Base-by-base conservation (phyloP, 2,329 filamentous ascomycete species). In the Sodiomyces alkalinus region DNA sequence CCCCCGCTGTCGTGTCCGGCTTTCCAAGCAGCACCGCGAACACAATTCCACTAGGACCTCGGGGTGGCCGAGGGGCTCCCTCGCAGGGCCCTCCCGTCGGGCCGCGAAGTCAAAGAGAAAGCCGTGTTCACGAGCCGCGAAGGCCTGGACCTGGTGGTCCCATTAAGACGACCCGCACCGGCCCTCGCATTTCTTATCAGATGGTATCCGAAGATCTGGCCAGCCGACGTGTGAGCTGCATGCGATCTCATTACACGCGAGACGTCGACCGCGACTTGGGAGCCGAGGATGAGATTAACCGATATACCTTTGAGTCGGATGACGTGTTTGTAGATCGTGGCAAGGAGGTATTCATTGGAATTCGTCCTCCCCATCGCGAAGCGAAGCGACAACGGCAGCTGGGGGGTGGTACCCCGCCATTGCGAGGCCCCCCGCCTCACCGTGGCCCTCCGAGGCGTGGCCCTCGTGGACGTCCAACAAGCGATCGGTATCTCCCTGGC, bases 251-350 rank as follows among this genome's bases (percentile, higher is more conserved):
- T 37, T 67, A 66, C 48, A 56, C 56, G 6, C 47, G 42, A 18
- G 52, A 61, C 24, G 42, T 43, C 16, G 34, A 48, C 13, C 50
- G 58, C 9, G 52, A 60, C 23, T 41, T 60, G 20, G 61, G 60
- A 36, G 47, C 58, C 35, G 52, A 61, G 29, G 49, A 58, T 35
- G 52, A 61, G 28, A 69, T 69, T 51, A 73, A 80, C 45, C 63
- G 79, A 18, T 83, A 81, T 46, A 77, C 74, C 0, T 85, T 85
- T 40, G 77, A 83, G 47, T 58, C 74, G 31, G 63, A 60, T 1
- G 69, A 74, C 34, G 44, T 52, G 5, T 71, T 85, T 30, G 76
- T 85, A 24, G 78, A 85, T 46, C 64, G 74, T 30, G 80, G 79
- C 10, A 70, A 70, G 11, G 80, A 85, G 46, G 71, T 75, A 20